Percentiles rank a stretch among this genome's conserved stretches.
Conservation (phyloP, 306 rosid genomes). For the Vigna trinervia region DNA sequence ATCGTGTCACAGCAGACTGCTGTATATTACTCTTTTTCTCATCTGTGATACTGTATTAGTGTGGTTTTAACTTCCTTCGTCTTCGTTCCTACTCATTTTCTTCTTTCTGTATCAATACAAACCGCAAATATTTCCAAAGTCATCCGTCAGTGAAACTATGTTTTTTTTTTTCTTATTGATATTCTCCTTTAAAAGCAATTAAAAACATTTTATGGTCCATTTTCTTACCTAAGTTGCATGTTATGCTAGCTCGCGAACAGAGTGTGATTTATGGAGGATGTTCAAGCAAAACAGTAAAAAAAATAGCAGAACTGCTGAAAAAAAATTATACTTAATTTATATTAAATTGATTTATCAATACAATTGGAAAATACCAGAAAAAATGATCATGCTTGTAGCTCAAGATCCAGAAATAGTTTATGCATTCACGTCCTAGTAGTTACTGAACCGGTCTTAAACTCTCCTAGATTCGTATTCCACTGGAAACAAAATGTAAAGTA, state of each 20-base stretch:
- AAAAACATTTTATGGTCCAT: not conserved
- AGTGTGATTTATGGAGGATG: not conserved
- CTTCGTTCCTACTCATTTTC: not conserved
- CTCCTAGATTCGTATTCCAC: not conserved
- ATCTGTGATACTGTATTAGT: conserved; percentile 28
- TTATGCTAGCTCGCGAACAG: not conserved
- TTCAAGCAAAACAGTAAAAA: not conserved
- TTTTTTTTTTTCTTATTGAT: not conserved
- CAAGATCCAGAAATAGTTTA: not conserved
- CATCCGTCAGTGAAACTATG: not conserved
- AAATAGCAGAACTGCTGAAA: not conserved
- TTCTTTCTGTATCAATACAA: not conserved
- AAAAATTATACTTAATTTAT: not conserved
- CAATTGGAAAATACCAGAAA: not conserved
- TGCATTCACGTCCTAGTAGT: not conserved
- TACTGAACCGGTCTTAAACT: not conserved
- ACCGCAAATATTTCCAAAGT: not conserved
- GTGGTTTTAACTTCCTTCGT: conserved; percentile 27
- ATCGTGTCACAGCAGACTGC: conserved; percentile 35
- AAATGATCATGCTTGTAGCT: not conserved
- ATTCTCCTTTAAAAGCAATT: not conserved
- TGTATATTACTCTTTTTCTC: conserved; percentile 10
- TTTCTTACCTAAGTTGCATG: not conserved
- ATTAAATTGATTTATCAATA: not conserved
- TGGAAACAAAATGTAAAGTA: no score